Evolutionary conservation across 257 asterid genomes (phyloP).

Genomic region (Mentha longifolia): DNA sequence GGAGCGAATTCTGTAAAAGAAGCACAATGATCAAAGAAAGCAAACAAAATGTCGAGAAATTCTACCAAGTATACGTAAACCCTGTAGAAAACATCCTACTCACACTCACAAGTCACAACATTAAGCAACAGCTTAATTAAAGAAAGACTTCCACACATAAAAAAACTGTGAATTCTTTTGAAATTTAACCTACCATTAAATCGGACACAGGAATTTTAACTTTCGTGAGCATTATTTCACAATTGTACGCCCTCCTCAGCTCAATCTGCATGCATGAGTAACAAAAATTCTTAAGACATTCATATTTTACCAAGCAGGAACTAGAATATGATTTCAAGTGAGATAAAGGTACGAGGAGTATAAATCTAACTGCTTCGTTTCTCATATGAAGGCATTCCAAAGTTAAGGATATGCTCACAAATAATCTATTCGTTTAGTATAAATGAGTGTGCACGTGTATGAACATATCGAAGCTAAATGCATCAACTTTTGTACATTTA

Average conservation of each 20-base stretch:
- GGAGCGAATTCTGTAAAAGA: constrained; percentile 63
- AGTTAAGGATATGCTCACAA: not conserved
- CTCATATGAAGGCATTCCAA: not conserved
- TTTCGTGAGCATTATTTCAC: constrained; percentile 92
- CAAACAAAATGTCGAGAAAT: not conserved
- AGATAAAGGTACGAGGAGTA: constrained; percentile 22
- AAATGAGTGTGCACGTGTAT: constrained; percentile 4
- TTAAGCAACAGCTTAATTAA: not conserved
- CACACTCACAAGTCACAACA: not conserved
- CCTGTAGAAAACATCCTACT: not conserved
- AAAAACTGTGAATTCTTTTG: not conserved
- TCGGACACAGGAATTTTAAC: constrained; percentile 84
- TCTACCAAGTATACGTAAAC: not conserved
- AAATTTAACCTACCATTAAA: constrained; percentile 58
- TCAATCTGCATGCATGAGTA: constrained; percentile 74
- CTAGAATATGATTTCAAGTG: constrained; percentile 13
- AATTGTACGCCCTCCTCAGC: constrained; percentile 85
- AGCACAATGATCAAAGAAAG: constrained; percentile 22
- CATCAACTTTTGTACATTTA: not conserved
- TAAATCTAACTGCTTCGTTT: not conserved
- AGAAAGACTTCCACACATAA: no score
- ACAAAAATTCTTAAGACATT: constrained; percentile 13
- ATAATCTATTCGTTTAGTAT: not conserved
- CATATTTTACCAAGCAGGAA: no score
- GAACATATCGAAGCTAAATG: not conserved